phyloP scores from a whole-genome alignment of 148 eudicot species.

The Hydrangea macrophylla region DNA sequence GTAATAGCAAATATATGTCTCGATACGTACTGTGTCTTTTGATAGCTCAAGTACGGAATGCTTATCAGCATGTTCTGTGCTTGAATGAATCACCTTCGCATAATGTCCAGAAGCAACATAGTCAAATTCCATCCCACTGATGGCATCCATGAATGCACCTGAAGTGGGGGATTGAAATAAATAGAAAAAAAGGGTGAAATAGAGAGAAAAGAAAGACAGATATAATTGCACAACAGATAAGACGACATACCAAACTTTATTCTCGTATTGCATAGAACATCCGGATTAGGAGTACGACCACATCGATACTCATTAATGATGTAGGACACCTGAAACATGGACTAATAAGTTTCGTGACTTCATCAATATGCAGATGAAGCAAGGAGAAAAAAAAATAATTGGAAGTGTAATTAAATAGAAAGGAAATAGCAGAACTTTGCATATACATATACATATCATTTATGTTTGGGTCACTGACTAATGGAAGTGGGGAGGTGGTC shows the following conservation, averaged over 20 bases:
- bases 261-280: slow-evolving; percentile 95
- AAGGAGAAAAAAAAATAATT: background rate
- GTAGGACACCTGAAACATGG: slow-evolving; percentile 74
- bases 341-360: slow-evolving; percentile 19
- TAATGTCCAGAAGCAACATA: slow-evolving; percentile 97
- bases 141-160: slow-evolving; percentile 97
- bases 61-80: slow-evolving; percentile 29
- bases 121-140: slow-evolving; percentile 68
- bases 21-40: slow-evolving; percentile 63
- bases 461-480: too few relatives aligned
- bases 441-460: background rate
- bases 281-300: slow-evolving; percentile 99
- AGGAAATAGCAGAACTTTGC: background rate
- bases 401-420: background rate
- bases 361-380: background rate
- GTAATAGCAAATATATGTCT: slow-evolving; percentile 10
- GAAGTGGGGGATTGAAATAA: too few relatives aligned
- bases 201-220: background rate
- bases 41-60: slow-evolving; percentile 74
- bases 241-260: slow-evolving; percentile 82
- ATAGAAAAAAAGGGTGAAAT: background rate
- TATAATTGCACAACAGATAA: background rate
- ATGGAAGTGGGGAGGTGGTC: too few relatives aligned
- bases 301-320: slow-evolving; percentile 84
- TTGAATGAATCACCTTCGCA: slow-evolving; percentile 72